Evolutionary conservation across 345 rosid species (phyloP).

Genomic region (Sisymbrium altissimum): DNA sequence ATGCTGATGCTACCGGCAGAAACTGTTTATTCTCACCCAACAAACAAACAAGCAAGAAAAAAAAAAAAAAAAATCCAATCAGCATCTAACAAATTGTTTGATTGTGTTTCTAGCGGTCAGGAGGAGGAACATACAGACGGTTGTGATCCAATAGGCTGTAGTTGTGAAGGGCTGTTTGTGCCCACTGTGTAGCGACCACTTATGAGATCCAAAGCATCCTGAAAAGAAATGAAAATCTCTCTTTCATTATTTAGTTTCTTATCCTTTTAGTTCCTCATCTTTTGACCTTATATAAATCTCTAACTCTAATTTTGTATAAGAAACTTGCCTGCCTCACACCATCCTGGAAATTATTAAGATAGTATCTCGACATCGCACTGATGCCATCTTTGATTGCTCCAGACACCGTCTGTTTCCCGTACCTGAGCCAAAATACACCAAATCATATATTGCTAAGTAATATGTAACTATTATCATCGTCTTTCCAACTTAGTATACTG

Average conservation of each 20-base stretch:
- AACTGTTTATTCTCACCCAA: slow-evolving; percentile 51
- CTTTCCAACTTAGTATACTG: no score
- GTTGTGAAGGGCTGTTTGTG: slow-evolving; percentile 66
- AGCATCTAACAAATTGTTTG: neutral
- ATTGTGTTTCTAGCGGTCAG: neutral
- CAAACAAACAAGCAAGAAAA: neutral
- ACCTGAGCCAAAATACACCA: slow-evolving; percentile 42
- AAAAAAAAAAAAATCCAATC: neutral
- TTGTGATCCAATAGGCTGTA: slow-evolving; percentile 52
- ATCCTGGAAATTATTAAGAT: slow-evolving; percentile 89
- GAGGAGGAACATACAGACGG: slow-evolving; percentile 53
- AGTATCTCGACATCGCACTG: slow-evolving; percentile 91
- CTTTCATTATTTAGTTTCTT: neutral
- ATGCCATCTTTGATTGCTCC: slow-evolving; percentile 87
- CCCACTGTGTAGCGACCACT: slow-evolving; percentile 80
- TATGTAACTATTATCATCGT: no score
- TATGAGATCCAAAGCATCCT: slow-evolving; percentile 95
- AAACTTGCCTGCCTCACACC: slow-evolving; percentile 91
- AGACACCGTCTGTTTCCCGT: slow-evolving; percentile 76
- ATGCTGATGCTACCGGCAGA: slow-evolving; percentile 89
- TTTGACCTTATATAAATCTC: neutral
- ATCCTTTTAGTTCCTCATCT: neutral
- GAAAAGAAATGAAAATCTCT: slow-evolving; percentile 12
- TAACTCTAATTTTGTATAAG: neutral
- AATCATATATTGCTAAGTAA: neutral